Evolutionary conservation across 2,329 filamentous ascomycete genomes (phyloP), one percentile per base, ranked within the genome.

Genomic region (Xylariales sp.): DNA sequence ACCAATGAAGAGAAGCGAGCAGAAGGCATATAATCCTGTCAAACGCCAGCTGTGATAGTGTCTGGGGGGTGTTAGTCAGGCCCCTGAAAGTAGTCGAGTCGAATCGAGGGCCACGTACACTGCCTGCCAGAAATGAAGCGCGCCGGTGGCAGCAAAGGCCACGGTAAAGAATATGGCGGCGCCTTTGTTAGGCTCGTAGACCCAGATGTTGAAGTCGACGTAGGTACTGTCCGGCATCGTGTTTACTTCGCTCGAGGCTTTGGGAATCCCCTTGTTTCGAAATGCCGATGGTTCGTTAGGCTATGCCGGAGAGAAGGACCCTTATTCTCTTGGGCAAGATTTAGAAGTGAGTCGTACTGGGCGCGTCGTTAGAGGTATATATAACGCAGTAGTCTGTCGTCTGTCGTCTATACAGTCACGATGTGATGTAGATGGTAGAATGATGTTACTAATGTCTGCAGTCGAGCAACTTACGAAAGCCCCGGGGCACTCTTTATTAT

Each of bases 11-110:
- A 90, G 74, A 0, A 86, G 74, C 7, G 83, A 82, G 52, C 84
- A 86, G 76, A 87, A 83, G 8, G 86, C 82, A 28, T 88, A 85
- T 3, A 90, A 77, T 0, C 83, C 77, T 0, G 85, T 88, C 14
- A 88, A 79, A 58, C 82, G 83, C 84, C 86, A 90, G 71, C 83
- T 86, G 69, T 85, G 86, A 74, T 88, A 87, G 62, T 80, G 84
- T 52, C 86, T 88, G 18, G 34, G 18, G 18, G 28, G 4, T 23
- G 9, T 63, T 57, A 57, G 65, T 55, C 28, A 8, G 8, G n/a
- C 28, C 32, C 23, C 23, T 12, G 23, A 16, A 12, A 7, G 10
- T 39, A 23, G 48, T 23, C n/a, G 32, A 41, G 14, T 36, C 3
- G 12, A 14, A 39, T 14, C 3, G 28, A 28, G 16, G 39, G 10